These are phyloP conservation scores for Bocquillonia castaneifolia DNA, from an alignment of 441 rosid species.

Conservation along the genomic window DNA sequence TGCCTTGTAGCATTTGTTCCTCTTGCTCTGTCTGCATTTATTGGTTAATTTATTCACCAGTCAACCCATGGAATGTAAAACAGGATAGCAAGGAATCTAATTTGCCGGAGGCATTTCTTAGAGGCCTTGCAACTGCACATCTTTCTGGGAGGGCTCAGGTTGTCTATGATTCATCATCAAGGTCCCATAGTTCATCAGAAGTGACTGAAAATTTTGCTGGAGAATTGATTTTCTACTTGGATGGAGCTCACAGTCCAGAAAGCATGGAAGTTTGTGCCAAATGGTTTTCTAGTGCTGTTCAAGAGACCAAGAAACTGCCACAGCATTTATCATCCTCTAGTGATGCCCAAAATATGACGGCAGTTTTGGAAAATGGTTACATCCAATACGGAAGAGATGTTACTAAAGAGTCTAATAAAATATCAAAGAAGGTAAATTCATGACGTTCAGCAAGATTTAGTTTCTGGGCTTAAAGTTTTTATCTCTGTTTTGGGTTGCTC, in stretches of 20 bases:
- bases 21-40: neutral
- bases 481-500: constrained; percentile 9
- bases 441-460: neutral
- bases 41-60: constrained; percentile 12
- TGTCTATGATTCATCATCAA: constrained; percentile 45
- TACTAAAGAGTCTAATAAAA: constrained; percentile 30
- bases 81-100: constrained; percentile 40
- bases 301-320: constrained; percentile 28
- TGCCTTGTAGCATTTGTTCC: neutral
- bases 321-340: constrained; percentile 23
- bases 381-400: constrained; percentile 22
- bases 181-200: constrained; percentile 31
- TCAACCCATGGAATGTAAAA: constrained; percentile 14
- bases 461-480: constrained; percentile 5
- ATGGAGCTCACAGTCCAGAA: constrained; percentile 97
- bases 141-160: constrained; percentile 81
- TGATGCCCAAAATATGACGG: constrained; percentile 22
- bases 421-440: constrained; percentile 54
- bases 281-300: constrained; percentile 71
- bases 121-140: constrained; percentile 77
- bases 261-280: constrained; percentile 92
- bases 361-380: constrained; percentile 36
- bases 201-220: constrained; percentile 38
- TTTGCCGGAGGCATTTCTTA: constrained; percentile 53
- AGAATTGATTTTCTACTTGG: constrained; percentile 75